A percentile compares a stretch with the other conserved stretches of the same genome.
Conservation (phyloP, 306 rosid species). For the Lathyrus tuberosus region DNA sequence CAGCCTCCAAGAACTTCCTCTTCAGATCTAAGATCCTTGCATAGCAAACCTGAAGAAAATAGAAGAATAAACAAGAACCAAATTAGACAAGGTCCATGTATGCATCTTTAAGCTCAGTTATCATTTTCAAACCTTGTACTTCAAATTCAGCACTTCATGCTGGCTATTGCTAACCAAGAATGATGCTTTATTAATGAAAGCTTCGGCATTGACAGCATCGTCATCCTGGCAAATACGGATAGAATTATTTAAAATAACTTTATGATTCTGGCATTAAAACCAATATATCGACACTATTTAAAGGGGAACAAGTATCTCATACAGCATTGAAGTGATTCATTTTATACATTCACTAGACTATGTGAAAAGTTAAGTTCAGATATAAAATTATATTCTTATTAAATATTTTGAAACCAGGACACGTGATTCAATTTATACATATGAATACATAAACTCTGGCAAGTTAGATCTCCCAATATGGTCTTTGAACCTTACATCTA, state of each 20-base stretch:
- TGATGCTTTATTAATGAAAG: constrained; percentile 95
- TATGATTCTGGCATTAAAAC: constrained; percentile 24
- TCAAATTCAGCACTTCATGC: constrained; percentile 87
- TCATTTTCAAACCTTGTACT: constrained; percentile 76
- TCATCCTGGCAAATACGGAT: constrained; percentile 69
- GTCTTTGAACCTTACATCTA: constrained; percentile 25
- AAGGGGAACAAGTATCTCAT: constrained; percentile 4
- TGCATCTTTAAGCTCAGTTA: constrained; percentile 34
- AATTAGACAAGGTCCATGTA: constrained; percentile 19
- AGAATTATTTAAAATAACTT: background rate
- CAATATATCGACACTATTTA: background rate
- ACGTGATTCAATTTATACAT: background rate
- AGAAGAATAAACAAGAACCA: constrained; percentile 10
- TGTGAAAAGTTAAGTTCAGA: background rate
- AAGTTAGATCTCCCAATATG: constrained; percentile 18
- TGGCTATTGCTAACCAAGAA: constrained; percentile 93
- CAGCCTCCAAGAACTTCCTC: constrained; percentile 98
- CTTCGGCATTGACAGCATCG: constrained; percentile 96
- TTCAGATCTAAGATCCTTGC: constrained; percentile 96
- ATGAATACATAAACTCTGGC: constrained; percentile 2
- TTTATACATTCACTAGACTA: background rate
- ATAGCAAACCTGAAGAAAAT: constrained; percentile 71
- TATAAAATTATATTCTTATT: constrained; percentile 7
- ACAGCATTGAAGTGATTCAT: constrained; percentile 13
- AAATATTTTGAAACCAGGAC: constrained; percentile 1